Conservation (phyloP, 495 filamentous ascomycete species). For the Lichenothelia convexa region DNA sequence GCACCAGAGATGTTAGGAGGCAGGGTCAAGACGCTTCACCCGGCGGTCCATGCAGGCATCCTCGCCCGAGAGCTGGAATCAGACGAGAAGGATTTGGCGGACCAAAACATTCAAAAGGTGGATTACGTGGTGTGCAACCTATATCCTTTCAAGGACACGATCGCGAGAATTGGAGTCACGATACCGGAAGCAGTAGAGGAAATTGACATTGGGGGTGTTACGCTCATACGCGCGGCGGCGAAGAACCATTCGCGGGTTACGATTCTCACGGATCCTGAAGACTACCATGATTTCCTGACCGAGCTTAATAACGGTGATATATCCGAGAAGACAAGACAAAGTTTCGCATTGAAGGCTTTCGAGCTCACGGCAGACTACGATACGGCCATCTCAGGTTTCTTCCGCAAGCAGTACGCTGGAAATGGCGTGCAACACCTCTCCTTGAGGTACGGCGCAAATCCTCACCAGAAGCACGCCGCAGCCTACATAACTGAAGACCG, state of each 20-base stretch:
- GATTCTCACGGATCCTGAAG: slow-evolving; percentile 78
- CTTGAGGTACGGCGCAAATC: slow-evolving; percentile 89
- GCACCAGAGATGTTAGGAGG: slow-evolving; percentile 97
- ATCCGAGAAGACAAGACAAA: slow-evolving; percentile 59
- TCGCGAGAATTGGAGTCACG: slow-evolving; percentile 91
- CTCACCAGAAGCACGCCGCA: slow-evolving; percentile 88
- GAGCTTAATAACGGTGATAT: slow-evolving; percentile 75
- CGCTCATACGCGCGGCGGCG: slow-evolving; percentile 83
- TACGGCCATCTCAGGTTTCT: slow-evolving; percentile 83
- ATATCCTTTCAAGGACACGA: slow-evolving; percentile 95
- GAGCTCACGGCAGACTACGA: slow-evolving; percentile 98
- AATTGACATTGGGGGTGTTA: slow-evolving; percentile 94
- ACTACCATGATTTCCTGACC: slow-evolving; percentile 85
- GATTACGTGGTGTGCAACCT: slow-evolving; percentile 98
- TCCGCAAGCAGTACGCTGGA: slow-evolving; percentile 85
- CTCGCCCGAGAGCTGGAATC: slow-evolving; percentile 81
- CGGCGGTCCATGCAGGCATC: slow-evolving; percentile 73
- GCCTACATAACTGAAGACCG: slow-evolving; percentile 53
- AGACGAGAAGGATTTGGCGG: slow-evolving; percentile 89
- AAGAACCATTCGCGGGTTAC: slow-evolving; percentile 95
- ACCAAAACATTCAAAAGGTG: slow-evolving; percentile 93
- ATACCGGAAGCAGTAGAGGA: slow-evolving; percentile 87
- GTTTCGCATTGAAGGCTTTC: slow-evolving; percentile 89
- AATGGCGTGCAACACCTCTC: slow-evolving; percentile 66
- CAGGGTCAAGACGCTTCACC: slow-evolving; percentile 93